A percentile compares a stretch with the other conserved stretches of the same genome.
Evolutionary conservation across 345 rosid species (phyloP).

Genomic region (Moringa oleifera): DNA sequence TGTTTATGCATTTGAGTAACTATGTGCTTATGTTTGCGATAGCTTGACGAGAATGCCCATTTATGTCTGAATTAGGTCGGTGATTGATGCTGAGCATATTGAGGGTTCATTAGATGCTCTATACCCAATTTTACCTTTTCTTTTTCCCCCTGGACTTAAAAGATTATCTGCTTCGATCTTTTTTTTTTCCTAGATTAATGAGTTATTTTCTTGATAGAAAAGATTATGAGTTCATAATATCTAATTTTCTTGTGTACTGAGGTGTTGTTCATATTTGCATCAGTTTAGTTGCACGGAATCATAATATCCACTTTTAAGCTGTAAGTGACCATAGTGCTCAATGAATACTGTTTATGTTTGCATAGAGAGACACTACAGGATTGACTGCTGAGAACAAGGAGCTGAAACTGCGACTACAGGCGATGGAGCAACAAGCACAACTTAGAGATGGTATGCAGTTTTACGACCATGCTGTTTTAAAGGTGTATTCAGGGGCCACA

Average conservation of each 20-base stretch:
- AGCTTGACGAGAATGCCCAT: background rate
- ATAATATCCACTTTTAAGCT: background rate
- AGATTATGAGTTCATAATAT: too few relatives aligned
- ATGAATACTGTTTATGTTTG: slow-evolving; percentile 1
- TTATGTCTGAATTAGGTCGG: background rate
- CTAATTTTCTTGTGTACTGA: too few relatives aligned
- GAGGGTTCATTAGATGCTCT: too few relatives aligned
- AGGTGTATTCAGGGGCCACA: background rate
- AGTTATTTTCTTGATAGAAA: too few relatives aligned
- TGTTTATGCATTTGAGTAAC: background rate
- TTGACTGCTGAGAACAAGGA: slow-evolving; percentile 27
- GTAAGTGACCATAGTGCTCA: background rate
- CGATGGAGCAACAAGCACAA: slow-evolving; percentile 25
- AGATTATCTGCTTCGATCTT: too few relatives aligned
- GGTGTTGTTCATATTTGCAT: background rate
- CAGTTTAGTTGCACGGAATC: too few relatives aligned
- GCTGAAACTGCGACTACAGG: slow-evolving; percentile 27
- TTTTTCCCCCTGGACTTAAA: too few relatives aligned
- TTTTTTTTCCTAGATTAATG: too few relatives aligned
- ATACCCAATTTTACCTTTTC: too few relatives aligned
- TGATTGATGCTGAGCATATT: too few relatives aligned
- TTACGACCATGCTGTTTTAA: background rate
- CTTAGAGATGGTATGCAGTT: slow-evolving; percentile 23
- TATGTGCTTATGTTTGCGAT: background rate
- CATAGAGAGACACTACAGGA: slow-evolving; percentile 28